Conservation (phyloP, 108 stramenopile species). For the Cyclotella cryptica region DNA sequence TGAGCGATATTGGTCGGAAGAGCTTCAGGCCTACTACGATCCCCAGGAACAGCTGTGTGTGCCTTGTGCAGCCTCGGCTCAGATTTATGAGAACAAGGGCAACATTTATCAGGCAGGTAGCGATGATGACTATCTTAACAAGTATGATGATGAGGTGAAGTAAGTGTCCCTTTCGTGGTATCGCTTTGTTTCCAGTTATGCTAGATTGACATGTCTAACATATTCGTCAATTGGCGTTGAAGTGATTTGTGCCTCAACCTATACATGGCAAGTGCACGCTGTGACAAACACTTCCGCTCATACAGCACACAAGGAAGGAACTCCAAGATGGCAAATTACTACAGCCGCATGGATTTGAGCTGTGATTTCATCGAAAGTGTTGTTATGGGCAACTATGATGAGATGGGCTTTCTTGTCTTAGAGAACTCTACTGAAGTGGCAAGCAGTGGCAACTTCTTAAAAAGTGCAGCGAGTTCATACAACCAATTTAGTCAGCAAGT, state of each 20-base stretch:
- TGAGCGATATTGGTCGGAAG: conserved; percentile 22
- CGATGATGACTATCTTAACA: conserved; percentile 37
- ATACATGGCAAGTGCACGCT: conserved; percentile 57
- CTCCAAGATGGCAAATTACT: conserved; percentile 24
- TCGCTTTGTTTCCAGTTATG: neutral
- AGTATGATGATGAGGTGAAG: conserved; percentile 15
- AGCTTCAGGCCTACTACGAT: conserved; percentile 21
- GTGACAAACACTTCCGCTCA: conserved; percentile 66
- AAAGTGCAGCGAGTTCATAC: neutral
- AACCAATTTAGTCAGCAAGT: neutral
- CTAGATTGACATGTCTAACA: too few relatives aligned
- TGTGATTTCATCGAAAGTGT: conserved; percentile 80
- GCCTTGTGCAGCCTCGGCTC: conserved; percentile 10
- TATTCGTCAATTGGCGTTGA: neutral
- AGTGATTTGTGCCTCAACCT: conserved; percentile 56
- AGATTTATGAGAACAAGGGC: conserved; percentile 12
- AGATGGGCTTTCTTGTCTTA: conserved; percentile 64
- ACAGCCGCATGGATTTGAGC: conserved; percentile 49
- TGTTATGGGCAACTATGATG: conserved; percentile 77
- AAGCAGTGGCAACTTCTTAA: neutral
- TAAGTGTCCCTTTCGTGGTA: neutral
- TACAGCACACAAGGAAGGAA: conserved; percentile 36
- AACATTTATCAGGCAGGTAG: neutral
- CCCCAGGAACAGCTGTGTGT: conserved; percentile 22
- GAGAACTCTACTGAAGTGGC: conserved; percentile 26